These are phyloP conservation scores for Fusarium ambrosium DNA, from an alignment of 2,329 filamentous ascomycete genomes.

Conservation along the genomic window DNA sequence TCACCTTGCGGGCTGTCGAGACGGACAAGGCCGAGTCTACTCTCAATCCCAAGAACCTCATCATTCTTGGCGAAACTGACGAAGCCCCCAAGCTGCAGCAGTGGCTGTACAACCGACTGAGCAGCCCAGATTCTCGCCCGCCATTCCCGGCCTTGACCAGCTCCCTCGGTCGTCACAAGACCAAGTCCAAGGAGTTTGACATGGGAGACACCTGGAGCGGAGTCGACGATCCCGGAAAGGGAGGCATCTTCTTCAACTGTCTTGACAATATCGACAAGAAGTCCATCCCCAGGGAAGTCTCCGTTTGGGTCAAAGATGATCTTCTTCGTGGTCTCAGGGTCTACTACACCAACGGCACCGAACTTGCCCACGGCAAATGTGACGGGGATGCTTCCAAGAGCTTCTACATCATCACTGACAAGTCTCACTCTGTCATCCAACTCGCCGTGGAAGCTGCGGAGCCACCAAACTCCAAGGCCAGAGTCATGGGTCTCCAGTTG, in stretches of 20 bases:
- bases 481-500: not conserved
- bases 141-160: not conserved
- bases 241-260: not conserved
- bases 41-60: not conserved
- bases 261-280: not conserved
- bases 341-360: not conserved
- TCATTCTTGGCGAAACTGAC: not conserved
- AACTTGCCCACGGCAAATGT: not conserved
- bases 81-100: not conserved
- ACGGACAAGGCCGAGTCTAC: not conserved
- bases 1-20: not conserved
- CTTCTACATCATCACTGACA: not conserved
- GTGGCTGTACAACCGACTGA: not conserved
- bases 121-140: not conserved
- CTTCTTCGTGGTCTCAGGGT: not conserved
- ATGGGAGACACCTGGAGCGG: not conserved
- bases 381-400: not conserved
- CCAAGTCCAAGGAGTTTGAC: not conserved
- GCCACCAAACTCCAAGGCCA: not conserved
- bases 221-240: not conserved
- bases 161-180: not conserved
- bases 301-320: not conserved
- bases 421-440: not conserved
- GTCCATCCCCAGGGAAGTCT: not conserved
- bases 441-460: not conserved